Conservation (phyloP, 2,329 filamentous ascomycete species). For the Microcera coccophila region DNA sequence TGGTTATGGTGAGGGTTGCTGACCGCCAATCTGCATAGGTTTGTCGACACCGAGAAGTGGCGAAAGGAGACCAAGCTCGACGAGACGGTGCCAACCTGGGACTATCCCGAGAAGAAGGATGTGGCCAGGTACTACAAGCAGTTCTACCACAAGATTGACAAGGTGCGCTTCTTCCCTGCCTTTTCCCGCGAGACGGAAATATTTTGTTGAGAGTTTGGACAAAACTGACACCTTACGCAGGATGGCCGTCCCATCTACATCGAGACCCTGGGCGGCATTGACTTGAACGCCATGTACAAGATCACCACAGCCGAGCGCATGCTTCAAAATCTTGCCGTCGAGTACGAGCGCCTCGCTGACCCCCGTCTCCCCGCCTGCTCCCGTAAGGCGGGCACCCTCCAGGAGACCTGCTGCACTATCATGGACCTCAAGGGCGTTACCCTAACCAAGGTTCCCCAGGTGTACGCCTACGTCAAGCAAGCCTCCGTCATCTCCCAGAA, state of each 20-base stretch:
- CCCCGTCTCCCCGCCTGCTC: conserved; percentile 93
- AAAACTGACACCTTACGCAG: conserved; percentile 41
- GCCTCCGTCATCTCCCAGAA: conserved; percentile 92
- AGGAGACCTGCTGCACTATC: conserved; percentile 97
- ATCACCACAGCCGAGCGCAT: conserved; percentile 91
- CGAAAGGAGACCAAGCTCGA: conserved; percentile 82
- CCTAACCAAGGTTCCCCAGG: conserved; percentile 72
- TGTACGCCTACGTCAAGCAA: conserved; percentile 82
- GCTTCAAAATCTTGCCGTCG: conserved; percentile 91
- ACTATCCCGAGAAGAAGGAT: conserved; percentile 79
- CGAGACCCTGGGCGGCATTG: conserved; percentile 90
- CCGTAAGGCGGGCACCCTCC: conserved; percentile 80
- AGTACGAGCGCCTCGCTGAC: conserved; percentile 95
- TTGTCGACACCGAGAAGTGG: conserved; percentile 87
- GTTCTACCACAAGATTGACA: conserved; percentile 98
- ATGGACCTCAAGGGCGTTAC: conserved; percentile 97
- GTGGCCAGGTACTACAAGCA: conserved; percentile 93
- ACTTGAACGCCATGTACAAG: conserved; percentile 84
- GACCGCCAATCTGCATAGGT: conserved; percentile 58
- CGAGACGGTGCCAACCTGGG: conserved; percentile 72
- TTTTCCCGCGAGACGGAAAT: not conserved
- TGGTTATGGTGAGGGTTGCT: conserved; percentile 9
- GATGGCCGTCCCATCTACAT: conserved; percentile 97
- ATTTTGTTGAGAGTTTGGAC: not conserved
- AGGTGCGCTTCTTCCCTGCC: conserved; percentile 45